These are phyloP conservation scores for Xylariaceae sp. DNA, from an alignment of 2,329 filamentous ascomycete genomes.

Conservation along the genomic window DNA sequence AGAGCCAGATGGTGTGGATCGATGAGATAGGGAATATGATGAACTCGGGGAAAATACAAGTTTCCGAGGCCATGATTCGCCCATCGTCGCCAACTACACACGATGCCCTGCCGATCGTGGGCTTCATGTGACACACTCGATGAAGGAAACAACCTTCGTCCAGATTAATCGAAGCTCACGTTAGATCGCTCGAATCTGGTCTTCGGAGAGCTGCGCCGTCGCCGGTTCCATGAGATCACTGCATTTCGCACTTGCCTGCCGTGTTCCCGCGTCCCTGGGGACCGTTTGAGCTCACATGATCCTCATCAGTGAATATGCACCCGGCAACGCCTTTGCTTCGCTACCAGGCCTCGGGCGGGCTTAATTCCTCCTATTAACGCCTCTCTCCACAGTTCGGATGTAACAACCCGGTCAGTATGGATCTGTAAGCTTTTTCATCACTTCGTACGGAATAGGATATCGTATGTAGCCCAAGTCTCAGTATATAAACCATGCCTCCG, in stretches of 20 bases:
- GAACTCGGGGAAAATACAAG: constrained; percentile 8
- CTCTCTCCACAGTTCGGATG: constrained; percentile 5
- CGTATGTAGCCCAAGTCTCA: not conserved
- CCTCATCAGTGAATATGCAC: constrained; percentile 6
- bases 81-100: not conserved
- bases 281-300: constrained; percentile 10
- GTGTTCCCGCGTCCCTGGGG: constrained; percentile 5
- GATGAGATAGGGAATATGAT: not conserved
- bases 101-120: constrained; percentile 10
- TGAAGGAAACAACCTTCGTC: not conserved
- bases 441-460: constrained; percentile 2
- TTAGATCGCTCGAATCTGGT: not conserved
- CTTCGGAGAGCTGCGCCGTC: constrained; percentile 7
- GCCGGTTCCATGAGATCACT: constrained; percentile 10
- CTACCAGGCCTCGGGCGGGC: constrained; percentile 6
- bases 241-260: constrained; percentile 5
- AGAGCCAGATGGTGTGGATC: not conserved
- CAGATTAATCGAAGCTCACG: not conserved
- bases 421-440: constrained; percentile 2
- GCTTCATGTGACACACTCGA: constrained; percentile 8
- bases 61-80: constrained; percentile 1
- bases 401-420: not conserved
- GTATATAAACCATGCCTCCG: constrained; percentile 16
- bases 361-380: constrained; percentile 21
- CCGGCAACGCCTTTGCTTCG: constrained; percentile 9